A percentile compares a stretch with the other conserved stretches of the same genome.
Evolutionary conservation across 345 rosid genomes (phyloP).

Genomic region (Laguncularia racemosa): DNA sequence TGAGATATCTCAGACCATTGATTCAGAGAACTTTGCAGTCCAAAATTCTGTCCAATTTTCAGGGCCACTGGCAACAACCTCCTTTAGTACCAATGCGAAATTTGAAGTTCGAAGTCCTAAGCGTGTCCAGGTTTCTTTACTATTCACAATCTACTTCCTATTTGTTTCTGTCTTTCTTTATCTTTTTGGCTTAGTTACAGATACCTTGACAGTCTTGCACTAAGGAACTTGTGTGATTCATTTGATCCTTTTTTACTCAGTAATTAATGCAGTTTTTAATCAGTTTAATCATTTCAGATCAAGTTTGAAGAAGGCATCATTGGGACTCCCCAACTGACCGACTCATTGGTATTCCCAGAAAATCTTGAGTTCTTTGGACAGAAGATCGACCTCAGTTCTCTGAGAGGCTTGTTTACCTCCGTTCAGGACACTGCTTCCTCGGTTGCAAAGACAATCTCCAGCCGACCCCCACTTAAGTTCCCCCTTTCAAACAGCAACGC

Average conservation of each 20-base stretch:
- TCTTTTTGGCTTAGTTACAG: background rate
- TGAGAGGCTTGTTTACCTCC: constrained; percentile 63
- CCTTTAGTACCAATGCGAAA: constrained; percentile 80
- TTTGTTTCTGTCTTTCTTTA: background rate
- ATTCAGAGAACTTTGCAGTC: constrained; percentile 70
- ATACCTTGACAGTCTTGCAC: background rate
- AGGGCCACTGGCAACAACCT: constrained; percentile 72
- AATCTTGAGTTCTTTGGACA: constrained; percentile 81
- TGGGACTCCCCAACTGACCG: constrained; percentile 89
- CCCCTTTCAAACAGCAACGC: constrained; percentile 53
- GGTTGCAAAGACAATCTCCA: constrained; percentile 77
- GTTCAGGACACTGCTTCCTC: constrained; percentile 84
- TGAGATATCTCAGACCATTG: constrained; percentile 90
- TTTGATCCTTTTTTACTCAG: background rate
- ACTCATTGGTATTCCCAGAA: constrained; percentile 76
- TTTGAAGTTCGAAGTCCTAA: constrained; percentile 86
- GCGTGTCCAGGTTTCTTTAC: constrained; percentile 63
- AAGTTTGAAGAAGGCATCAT: constrained; percentile 87
- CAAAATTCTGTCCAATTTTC: constrained; percentile 69
- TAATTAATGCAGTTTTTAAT: background rate
- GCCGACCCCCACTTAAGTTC: constrained; percentile 81
- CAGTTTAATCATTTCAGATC: constrained; percentile 32
- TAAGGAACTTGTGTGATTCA: background rate
- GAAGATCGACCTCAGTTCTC: constrained; percentile 59
- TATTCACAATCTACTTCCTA: background rate